Evolutionary conservation across 108 stramenopile species (phyloP).

Genomic region (Stephanodiscus minutulus): DNA sequence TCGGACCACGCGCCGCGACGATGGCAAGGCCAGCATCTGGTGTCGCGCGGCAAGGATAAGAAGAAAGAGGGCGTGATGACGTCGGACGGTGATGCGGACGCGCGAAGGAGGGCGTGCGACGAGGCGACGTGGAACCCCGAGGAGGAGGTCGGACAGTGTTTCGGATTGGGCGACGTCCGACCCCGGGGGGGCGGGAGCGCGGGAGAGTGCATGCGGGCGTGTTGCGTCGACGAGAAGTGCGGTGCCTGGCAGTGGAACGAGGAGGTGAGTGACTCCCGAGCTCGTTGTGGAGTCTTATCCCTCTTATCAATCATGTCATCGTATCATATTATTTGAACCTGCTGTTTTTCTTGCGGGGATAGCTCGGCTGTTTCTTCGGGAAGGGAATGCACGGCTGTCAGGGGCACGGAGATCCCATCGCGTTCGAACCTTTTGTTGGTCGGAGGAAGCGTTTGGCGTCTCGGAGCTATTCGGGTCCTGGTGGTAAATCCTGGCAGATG

Average conservation of each 20-base stretch:
- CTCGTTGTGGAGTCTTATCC: neutral
- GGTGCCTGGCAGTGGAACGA: constrained; percentile 59
- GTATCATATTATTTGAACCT: neutral
- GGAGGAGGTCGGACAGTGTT: constrained; percentile 59
- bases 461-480: constrained; percentile 42
- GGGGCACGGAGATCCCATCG: constrained; percentile 43
- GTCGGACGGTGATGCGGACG: constrained; percentile 7
- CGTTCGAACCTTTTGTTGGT: constrained; percentile 62
- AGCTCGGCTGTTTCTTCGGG: constrained; percentile 55
- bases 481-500: constrained; percentile 40
- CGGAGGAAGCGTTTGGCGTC: constrained; percentile 44
- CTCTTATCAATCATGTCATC: neutral
- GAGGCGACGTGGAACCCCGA: constrained; percentile 56
- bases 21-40: constrained; percentile 59
- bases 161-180: constrained; percentile 60
- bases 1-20: constrained; percentile 54
- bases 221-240: constrained; percentile 55
- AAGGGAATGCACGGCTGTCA: constrained; percentile 49
- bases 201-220: constrained; percentile 51
- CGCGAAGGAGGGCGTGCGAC: constrained; percentile 28
- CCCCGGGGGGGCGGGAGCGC: constrained; percentile 31
- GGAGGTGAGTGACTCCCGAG: constrained; percentile 13
- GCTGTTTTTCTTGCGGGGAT: neutral
- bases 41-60: constrained; percentile 6
- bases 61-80: neutral